Conservation (phyloP, 106 monocot genomes). For the Phalaenopsis aphrodite region DNA sequence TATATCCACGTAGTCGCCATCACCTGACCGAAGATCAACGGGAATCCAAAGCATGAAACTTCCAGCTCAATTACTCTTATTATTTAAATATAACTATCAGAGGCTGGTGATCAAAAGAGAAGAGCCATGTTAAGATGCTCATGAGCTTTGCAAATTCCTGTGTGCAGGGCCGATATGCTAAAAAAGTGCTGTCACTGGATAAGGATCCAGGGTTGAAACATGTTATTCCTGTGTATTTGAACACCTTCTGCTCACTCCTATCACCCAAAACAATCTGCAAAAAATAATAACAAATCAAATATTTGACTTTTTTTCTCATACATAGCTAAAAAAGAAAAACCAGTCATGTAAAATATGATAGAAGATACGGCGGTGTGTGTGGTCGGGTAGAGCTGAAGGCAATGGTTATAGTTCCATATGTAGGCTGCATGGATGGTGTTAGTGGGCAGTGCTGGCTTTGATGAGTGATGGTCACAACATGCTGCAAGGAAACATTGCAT, state of each 20-base stretch:
- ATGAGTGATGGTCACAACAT: conserved; percentile 94
- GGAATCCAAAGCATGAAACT: no score
- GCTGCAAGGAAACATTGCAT: conserved; percentile 37
- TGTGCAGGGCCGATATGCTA: conserved; percentile 85
- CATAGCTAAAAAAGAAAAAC: not conserved
- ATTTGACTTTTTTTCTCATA: not conserved
- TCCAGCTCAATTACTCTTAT: no score
- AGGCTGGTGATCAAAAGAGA: no score
- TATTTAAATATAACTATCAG: no score
- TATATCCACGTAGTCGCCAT: no score
- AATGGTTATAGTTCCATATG: conserved; percentile 98
- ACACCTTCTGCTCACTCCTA: conserved; percentile 81
- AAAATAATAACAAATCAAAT: not conserved
- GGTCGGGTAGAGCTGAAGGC: conserved; percentile 82
- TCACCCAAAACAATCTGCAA: conserved; percentile 92
- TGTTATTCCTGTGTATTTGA: conserved; percentile 85
- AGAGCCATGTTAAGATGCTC: no score
- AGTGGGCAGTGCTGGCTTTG: conserved; percentile 98
- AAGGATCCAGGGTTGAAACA: conserved; percentile 98
- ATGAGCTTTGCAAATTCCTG: conserved; percentile 18
- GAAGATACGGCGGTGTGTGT: conserved; percentile 76
- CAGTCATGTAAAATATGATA: not conserved
- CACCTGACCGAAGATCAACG: no score
- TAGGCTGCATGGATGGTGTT: conserved; percentile 83
- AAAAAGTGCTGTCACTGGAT: conserved; percentile 78